phyloP scores from a whole-genome alignment of 2,329 filamentous ascomycete genomes.

The Cercospora sp. region DNA sequence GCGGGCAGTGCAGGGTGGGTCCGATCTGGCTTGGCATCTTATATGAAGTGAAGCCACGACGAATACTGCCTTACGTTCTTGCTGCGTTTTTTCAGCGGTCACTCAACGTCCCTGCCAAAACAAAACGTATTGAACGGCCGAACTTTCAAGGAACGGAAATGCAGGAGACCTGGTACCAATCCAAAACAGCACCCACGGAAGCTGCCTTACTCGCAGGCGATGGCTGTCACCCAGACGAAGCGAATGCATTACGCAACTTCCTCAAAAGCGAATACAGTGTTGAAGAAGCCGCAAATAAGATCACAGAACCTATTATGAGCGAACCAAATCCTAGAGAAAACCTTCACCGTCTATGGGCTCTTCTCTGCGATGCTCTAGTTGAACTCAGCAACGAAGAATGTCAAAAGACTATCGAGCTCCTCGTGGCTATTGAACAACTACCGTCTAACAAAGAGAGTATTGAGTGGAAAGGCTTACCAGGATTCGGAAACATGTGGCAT shows the following conservation, averaged over 20 bases:
- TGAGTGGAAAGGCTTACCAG: neutral
- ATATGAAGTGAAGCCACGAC: neutral
- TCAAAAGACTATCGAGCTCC: neutral
- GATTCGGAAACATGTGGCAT: neutral
- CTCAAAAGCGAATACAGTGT: too few species aligned
- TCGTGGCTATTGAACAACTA: neutral
- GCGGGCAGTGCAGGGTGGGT: neutral
- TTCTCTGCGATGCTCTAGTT: neutral
- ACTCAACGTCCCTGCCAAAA: too few species aligned
- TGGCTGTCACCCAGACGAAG: neutral
- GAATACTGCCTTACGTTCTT: too few species aligned
- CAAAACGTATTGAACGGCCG: too few species aligned
- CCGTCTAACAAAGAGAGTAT: neutral
- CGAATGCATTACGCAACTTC: neutral
- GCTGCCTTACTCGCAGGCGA: neutral
- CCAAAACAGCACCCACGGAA: neutral
- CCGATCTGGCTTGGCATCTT: neutral
- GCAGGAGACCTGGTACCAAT: neutral
- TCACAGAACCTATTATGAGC: neutral
- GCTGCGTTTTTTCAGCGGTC: too few species aligned
- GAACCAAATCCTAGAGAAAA: neutral
- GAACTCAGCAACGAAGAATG: neutral
- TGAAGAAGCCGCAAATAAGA: neutral
- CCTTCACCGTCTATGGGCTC: neutral
- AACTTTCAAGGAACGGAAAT: neutral